phyloP scores from a whole-genome alignment of 495 filamentous ascomycete species.

The Penicillium soppii region DNA sequence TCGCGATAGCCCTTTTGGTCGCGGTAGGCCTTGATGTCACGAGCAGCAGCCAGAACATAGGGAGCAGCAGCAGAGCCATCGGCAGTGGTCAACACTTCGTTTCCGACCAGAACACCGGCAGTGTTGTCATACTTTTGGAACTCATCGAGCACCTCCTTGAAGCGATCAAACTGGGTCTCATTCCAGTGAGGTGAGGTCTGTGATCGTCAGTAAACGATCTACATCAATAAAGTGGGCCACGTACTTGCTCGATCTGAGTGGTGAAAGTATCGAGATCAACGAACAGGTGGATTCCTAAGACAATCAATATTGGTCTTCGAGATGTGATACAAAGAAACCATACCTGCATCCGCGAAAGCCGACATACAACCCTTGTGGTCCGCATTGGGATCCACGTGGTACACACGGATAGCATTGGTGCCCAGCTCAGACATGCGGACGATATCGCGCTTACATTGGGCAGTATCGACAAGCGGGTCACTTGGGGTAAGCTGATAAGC shows the following conservation, averaged over 20 bases:
- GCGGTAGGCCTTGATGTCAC: constrained; percentile 81
- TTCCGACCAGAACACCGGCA: constrained; percentile 81
- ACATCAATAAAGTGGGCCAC: constrained; percentile 15
- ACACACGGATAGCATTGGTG: constrained; percentile 83
- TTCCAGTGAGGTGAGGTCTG: constrained; percentile 61
- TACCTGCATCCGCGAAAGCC: constrained; percentile 66
- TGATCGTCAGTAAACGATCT: constrained; percentile 2
- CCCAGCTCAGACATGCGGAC: constrained; percentile 76
- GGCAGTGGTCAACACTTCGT: constrained; percentile 67
- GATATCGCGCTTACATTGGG: constrained; percentile 78
- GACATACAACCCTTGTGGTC: constrained; percentile 77
- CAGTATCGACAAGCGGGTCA: constrained; percentile 72
- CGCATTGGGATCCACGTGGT: constrained; percentile 71
- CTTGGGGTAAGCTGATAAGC: constrained; percentile 66
- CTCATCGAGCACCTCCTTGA: constrained; percentile 69
- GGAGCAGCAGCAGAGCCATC: constrained; percentile 68
- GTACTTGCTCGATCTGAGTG: constrained; percentile 72
- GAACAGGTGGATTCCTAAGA: constrained; percentile 60
- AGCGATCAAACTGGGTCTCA: constrained; percentile 62
- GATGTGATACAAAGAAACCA: neutral
- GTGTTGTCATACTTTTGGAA: constrained; percentile 79
- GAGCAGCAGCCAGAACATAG: constrained; percentile 76
- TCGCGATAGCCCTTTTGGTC: constrained; percentile 75
- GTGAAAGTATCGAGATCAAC: constrained; percentile 83
- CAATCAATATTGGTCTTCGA: neutral